Base-by-base conservation (phyloP, 2,329 filamentous ascomycete species). In the Pseudomassariella vexata region DNA sequence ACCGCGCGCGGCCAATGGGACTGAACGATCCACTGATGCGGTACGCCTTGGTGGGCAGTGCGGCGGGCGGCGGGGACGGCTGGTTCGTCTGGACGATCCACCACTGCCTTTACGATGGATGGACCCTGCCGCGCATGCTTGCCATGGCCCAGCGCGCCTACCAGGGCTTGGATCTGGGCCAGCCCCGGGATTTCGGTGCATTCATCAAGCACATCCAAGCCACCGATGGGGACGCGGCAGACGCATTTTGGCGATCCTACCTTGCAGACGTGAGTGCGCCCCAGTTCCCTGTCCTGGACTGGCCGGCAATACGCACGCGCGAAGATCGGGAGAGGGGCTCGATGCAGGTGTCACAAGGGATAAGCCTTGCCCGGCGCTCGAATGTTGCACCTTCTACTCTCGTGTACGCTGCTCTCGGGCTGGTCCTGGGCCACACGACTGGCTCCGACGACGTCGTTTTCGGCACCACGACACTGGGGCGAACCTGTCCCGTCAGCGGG, bases 21-120 rank as follows among this genome's bases (percentile, higher is more conserved):
- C 28, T 26, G 12, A 24, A 24, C 12, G 30, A 26, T 22, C 7
- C 30, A 12, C 30, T 33, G 20, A 24, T 24, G 11, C 30, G 30
- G 11, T 33, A 26, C 17, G 30, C 30, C 10, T 17, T 33, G 24
- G 22, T 33, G n/a, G n/a, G n/a, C n/a, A n/a, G n/a, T n/a, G n/a
- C n/a, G n/a, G n/a, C n/a, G n/a, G n/a, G n/a, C n/a, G n/a, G n/a
- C n/a, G n/a, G n/a, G n/a, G n/a, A n/a, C n/a, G n/a, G n/a, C n/a
- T 23, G 21, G 21, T 26, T 26, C 14, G 24, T 26, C 7, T 26
- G 24, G 24, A 26, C 24, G 7, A 14, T 26, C 9, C 24, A 26
- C 14, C 24, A 26, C 12, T 9, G 10, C 10, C 12, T 26, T 9
- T 26, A 9, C 24, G 24, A 26, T 26, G 24, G 24, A 7, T 26